These are phyloP conservation scores for Lentinula aciculospora DNA, from an alignment of 768 basidiomycete genomes.

Conservation along the genomic window DNA sequence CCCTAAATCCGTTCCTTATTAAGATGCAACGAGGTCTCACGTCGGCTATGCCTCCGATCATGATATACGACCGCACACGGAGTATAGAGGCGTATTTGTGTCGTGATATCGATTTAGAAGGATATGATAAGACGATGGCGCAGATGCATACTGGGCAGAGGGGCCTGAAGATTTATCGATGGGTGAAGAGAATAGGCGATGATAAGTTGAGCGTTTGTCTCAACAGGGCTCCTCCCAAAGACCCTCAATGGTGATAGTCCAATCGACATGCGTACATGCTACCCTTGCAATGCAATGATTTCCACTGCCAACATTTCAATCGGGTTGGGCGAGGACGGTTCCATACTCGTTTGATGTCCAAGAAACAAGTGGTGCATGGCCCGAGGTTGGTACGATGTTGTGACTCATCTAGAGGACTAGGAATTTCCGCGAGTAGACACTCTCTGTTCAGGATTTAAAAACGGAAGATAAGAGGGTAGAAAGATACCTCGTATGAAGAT, in stretches of 20 bases:
- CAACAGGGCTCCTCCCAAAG: conserved; percentile 12
- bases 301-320: too few relatives aligned
- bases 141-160: conserved; percentile 13
- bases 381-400: too few relatives aligned
- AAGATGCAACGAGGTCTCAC: conserved; percentile 17
- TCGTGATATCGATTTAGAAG: conserved; percentile 3
- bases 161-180: conserved; percentile 21
- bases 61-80: conserved; percentile 23
- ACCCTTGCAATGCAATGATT: too few relatives aligned
- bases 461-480: too few relatives aligned
- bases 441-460: too few relatives aligned
- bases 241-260: conserved; percentile 4
- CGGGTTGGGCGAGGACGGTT: too few relatives aligned
- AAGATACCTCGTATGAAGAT: too few relatives aligned
- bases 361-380: too few relatives aligned
- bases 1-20: conserved; percentile 18
- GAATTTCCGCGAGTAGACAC: too few relatives aligned
- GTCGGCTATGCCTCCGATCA: conserved; percentile 1
- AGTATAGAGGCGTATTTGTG: conserved; percentile 16
- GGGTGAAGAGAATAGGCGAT: conserved; percentile 18
- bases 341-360: too few relatives aligned
- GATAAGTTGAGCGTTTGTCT: conserved; percentile 15
- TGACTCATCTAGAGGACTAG: too few relatives aligned
- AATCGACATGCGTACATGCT: too few relatives aligned
- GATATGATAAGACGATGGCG: conserved; percentile 10